Base-by-base conservation (phyloP, 2,329 filamentous ascomycete genomes). In the Stachybotrys elegans region DNA sequence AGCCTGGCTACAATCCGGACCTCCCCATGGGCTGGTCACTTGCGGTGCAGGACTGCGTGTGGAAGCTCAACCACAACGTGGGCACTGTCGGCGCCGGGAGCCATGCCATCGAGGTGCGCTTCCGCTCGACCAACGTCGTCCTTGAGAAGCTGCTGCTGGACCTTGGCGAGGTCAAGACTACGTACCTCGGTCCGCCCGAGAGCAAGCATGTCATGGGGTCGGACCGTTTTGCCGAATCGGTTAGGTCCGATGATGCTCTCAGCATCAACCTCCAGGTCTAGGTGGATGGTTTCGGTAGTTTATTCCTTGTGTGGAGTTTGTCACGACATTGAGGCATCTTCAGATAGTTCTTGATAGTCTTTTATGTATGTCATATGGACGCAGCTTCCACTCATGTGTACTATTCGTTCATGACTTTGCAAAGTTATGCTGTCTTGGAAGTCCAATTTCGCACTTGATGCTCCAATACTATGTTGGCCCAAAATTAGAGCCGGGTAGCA, bases 41-140 rank as follows among this genome's bases (percentile, higher is more conserved):
- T 9, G 72, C 71, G 0, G 75, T 78, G 1, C 70, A 71, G 13
- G 69, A 76, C 42, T 58, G 68, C 22, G 71, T 71, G 7, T 79
- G 75, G 76, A 63, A 59, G 5, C 71, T 68, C 42, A 67, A 62
- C 14, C 60, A 65, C 17, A 51, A 53, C 7, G 16, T 66, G 7
- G 54, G 56, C 3, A 45, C 44, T 4, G 45, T 57, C 1, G 25
- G 32, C 0, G 39, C 46, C 14, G 65, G 65, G 0, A 36, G 40
- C 14, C 64, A 68, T 41, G 52, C 47, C 1, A 43, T 68, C 6
- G 55, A 57, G 13, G 54, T 60, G 2, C 38, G 61, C 45, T 51
- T 59, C 32, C 50, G 57, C 2, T 64, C 62, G 27, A 50, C 57
- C 1, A 66, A 66, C 45, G 49, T 68, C 14, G 59, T 64, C 36